A percentile compares a stretch with the other conserved stretches of the same genome.
These are phyloP conservation scores for Rhazya stricta DNA, from an alignment of 257 asterid genomes.

Conservation along the genomic window DNA sequence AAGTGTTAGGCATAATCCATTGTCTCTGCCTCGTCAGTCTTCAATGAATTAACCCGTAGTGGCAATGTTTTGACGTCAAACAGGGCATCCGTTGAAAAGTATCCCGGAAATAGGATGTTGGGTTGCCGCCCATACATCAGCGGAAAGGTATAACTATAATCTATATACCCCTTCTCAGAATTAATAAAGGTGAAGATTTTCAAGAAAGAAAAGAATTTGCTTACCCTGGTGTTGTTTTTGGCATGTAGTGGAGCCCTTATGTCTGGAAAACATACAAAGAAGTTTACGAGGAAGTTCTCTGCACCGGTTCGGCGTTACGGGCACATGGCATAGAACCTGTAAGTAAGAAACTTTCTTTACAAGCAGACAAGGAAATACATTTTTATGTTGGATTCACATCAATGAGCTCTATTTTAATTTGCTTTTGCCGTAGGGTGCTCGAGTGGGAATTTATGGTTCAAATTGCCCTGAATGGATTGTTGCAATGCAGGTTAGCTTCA, in stretches of 20 bases:
- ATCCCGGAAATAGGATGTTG: slow-evolving; percentile 75
- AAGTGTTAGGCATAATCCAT: background rate
- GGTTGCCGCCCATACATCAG: slow-evolving; percentile 69
- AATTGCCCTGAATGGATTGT: slow-evolving; percentile 99
- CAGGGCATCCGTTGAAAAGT: slow-evolving; percentile 63
- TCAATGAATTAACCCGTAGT: background rate
- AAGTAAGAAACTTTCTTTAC: slow-evolving; percentile 28
- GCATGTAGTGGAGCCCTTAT: slow-evolving; percentile 76
- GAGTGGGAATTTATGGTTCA: slow-evolving; percentile 81
- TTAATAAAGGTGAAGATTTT: too few relatives aligned
- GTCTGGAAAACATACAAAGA: slow-evolving; percentile 78
- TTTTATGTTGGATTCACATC: background rate
- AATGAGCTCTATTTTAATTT: background rate
- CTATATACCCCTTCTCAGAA: too few relatives aligned
- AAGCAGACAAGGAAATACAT: background rate
- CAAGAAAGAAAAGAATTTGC: background rate
- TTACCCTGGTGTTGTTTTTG: background rate
- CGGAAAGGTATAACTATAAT: slow-evolving; percentile 49
- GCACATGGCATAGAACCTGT: slow-evolving; percentile 69
- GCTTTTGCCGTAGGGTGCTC: slow-evolving; percentile 50
- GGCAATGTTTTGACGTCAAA: slow-evolving; percentile 2
- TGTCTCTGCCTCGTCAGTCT: background rate
- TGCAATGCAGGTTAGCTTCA: slow-evolving; percentile 76
- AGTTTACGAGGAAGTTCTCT: slow-evolving; percentile 61
- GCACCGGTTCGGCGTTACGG: slow-evolving; percentile 71